phyloP scores from a whole-genome alignment of 108 stramenopile species.

The Stephanodiscus triporus region DNA sequence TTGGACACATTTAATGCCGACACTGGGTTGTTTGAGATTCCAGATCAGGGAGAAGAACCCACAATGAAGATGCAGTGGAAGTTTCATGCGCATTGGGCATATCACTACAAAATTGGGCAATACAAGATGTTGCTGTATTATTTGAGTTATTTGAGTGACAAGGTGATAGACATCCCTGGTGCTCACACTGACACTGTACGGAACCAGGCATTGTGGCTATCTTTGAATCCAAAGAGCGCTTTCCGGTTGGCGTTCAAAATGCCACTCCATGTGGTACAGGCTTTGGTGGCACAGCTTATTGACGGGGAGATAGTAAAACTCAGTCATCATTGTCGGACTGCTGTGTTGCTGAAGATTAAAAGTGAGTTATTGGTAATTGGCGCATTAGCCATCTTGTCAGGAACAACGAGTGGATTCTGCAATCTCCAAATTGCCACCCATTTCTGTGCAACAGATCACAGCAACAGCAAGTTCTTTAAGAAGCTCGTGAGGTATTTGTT shows the following conservation, averaged over 20 bases:
- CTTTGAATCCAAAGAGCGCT: not conserved
- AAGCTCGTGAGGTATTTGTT: not conserved
- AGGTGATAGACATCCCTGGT: too few species aligned
- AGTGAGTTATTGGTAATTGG: not conserved
- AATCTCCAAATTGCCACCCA: not conserved
- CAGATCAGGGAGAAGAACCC: too few species aligned
- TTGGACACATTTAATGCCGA: too few species aligned
- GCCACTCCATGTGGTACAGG: not conserved
- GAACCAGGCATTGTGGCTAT: not conserved
- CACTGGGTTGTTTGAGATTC: too few species aligned
- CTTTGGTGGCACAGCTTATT: not conserved
- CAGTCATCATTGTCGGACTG: not conserved
- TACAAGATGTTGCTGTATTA: too few species aligned
- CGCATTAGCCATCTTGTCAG: not conserved
- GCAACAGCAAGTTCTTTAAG: constrained; percentile 1
- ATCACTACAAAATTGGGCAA: too few species aligned
- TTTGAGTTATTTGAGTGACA: too few species aligned
- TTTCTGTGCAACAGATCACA: too few species aligned
- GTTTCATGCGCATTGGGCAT: too few species aligned
- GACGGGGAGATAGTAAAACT: not conserved
- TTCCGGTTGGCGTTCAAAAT: not conserved
- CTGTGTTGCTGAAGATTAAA: not conserved
- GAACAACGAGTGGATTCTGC: not conserved
- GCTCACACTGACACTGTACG: too few species aligned
- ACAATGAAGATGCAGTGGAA: too few species aligned